Evolutionary conservation across 1,284 basidiomycete genomes (phyloP).

Genomic region (Cryptococcus sp.): DNA sequence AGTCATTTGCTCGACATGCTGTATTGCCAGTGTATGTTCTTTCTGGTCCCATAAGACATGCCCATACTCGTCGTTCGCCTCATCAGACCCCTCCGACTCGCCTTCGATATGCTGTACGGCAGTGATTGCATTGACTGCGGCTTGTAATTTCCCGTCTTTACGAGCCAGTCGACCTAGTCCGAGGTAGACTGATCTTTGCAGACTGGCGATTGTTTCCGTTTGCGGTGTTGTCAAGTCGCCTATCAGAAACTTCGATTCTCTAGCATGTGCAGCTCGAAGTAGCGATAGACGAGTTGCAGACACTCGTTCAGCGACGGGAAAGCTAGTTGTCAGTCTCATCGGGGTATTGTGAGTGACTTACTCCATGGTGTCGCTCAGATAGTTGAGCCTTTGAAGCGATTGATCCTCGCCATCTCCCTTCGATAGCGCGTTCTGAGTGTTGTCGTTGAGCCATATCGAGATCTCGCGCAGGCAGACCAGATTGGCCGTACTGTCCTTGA

Average conservation of each 20-base stretch:
- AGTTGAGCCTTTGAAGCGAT: conserved; percentile 52
- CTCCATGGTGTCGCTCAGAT: conserved; percentile 10
- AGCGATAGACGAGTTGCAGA: conserved; percentile 78
- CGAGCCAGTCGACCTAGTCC: conserved; percentile 71
- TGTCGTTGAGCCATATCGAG: conserved; percentile 29
- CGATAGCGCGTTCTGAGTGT: conserved; percentile 21
- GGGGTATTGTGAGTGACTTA: conserved; percentile 7
- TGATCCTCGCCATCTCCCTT: conserved; percentile 43
- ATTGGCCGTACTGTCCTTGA: conserved; percentile 61
- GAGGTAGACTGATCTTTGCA: conserved; percentile 70
- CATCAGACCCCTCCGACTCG: conserved; percentile 48
- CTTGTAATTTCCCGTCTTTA: conserved; percentile 64
- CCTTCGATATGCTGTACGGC: conserved; percentile 64
- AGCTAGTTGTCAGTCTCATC: conserved; percentile 53
- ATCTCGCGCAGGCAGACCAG: conserved; percentile 76
- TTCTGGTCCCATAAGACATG: conserved; percentile 83
- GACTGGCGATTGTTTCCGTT: conserved; percentile 53
- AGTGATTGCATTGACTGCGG: conserved; percentile 79
- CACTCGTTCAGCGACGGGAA: conserved; percentile 69
- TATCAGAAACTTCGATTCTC: conserved; percentile 55
- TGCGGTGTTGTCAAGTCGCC: conserved; percentile 63
- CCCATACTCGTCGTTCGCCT: conserved; percentile 63
- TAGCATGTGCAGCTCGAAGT: conserved; percentile 64
- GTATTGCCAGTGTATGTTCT: conserved; percentile 78
- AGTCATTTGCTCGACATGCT: conserved; percentile 54